phyloP scores from a whole-genome alignment of 2,329 filamentous ascomycete species.

The Sporothrix globosa region DNA sequence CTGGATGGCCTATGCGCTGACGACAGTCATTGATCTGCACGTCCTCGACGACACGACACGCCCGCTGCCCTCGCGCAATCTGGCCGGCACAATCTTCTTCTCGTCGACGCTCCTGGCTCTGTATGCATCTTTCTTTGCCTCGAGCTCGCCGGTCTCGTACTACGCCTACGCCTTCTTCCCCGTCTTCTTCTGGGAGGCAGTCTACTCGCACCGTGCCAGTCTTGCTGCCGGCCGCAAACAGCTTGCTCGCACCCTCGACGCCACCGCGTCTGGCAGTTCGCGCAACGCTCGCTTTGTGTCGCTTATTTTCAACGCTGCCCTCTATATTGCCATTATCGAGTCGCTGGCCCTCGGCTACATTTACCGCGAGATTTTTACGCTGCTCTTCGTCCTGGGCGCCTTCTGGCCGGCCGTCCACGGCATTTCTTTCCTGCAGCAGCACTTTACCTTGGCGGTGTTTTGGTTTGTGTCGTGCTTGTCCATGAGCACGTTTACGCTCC shows the following conservation, averaged over 20 bases:
- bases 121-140: constrained; percentile 78
- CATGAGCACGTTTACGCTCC: constrained; percentile 89
- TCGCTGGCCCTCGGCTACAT: constrained; percentile 91
- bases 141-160: constrained; percentile 79
- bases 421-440: constrained; percentile 67
- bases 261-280: constrained; percentile 51
- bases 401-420: constrained; percentile 81
- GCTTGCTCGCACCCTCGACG: constrained; percentile 70
- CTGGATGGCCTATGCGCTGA: constrained; percentile 92
- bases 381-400: constrained; percentile 73
- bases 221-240: constrained; percentile 66
- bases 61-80: constrained; percentile 64
- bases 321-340: constrained; percentile 76
- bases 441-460: constrained; percentile 64
- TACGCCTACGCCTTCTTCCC: constrained; percentile 93
- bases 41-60: constrained; percentile 73
- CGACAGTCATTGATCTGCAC: constrained; percentile 84
- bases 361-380: constrained; percentile 81
- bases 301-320: constrained; percentile 64
- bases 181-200: constrained; percentile 94
- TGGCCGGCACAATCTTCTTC: constrained; percentile 66
- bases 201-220: constrained; percentile 75
- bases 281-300: constrained; percentile 47
- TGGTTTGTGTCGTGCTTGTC: constrained; percentile 78
- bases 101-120: constrained; percentile 74